phyloP scores from a whole-genome alignment of 345 rosid genomes.

The Eutrema japonicum region DNA sequence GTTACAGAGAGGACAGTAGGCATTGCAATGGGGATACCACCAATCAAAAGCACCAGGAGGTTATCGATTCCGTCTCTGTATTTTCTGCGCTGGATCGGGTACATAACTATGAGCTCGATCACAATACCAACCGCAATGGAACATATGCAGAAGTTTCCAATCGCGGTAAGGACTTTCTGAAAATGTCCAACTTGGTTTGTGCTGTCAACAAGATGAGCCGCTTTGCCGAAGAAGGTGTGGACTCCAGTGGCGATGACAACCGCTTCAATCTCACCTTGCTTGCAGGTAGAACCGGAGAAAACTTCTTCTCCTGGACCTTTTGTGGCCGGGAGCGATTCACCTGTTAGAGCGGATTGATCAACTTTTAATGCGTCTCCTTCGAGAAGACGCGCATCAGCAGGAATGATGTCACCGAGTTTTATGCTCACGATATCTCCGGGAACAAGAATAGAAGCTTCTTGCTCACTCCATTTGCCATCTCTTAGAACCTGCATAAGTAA shows the following conservation, averaged over 20 bases:
- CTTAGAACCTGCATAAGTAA: constrained; percentile 56
- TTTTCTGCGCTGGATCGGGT: constrained; percentile 67
- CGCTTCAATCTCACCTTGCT: constrained; percentile 90
- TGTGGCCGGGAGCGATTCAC: constrained; percentile 86
- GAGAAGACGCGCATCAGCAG: constrained; percentile 93
- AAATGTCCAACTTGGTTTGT: constrained; percentile 90
- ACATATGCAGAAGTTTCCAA: constrained; percentile 87
- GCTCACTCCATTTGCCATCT: constrained; percentile 75
- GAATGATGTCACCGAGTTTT: constrained; percentile 83
- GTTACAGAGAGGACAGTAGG: constrained; percentile 76
- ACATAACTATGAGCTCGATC: constrained; percentile 80
- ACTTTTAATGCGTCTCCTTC: constrained; percentile 84
- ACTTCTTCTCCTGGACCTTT: constrained; percentile 71
- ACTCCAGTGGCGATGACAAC: constrained; percentile 89
- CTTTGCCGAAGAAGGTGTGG: constrained; percentile 88
- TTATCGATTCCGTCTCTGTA: constrained; percentile 84
- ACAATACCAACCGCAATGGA: constrained; percentile 70
- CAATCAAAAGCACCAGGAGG: constrained; percentile 82
- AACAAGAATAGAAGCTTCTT: constrained; percentile 79
- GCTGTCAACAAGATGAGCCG: constrained; percentile 88
- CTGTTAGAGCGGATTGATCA: constrained; percentile 91
- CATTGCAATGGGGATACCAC: constrained; percentile 95
- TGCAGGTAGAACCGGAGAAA: constrained; percentile 86
- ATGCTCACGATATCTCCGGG: constrained; percentile 87
- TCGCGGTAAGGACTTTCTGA: constrained; percentile 78